Conservation (phyloP, 208 protist species). For the Endotrypanum monterogeii region DNA sequence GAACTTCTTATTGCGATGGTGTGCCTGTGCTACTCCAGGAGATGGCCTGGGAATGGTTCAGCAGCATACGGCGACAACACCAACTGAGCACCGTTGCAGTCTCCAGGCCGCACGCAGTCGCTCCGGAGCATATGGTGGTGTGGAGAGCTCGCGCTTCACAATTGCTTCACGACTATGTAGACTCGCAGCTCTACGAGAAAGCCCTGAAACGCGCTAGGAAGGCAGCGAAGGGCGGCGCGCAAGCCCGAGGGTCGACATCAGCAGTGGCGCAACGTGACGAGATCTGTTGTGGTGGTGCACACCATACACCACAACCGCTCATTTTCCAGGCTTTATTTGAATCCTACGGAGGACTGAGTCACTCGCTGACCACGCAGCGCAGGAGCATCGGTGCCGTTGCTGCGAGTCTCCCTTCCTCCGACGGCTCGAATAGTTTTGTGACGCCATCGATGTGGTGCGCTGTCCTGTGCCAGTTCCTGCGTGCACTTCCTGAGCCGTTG, state of each 20-base stretch:
- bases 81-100: too few relatives aligned
- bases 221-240: not conserved
- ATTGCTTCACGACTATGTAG: conserved; percentile 14
- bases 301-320: not conserved
- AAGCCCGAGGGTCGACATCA: not conserved
- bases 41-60: conserved; percentile 36
- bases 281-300: not conserved
- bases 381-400: not conserved
- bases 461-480: conserved; percentile 37
- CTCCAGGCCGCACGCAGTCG: not conserved
- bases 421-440: not conserved
- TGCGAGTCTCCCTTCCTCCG: not conserved
- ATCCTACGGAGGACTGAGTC: conserved; percentile 10
- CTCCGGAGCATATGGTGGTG: conserved; percentile 13
- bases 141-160: conserved; percentile 11
- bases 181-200: conserved; percentile 10
- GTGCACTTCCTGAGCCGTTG: conserved; percentile 46
- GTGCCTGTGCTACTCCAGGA: conserved; percentile 66
- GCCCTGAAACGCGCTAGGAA: conserved; percentile 14
- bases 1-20: conserved; percentile 25
- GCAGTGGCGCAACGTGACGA: not conserved
- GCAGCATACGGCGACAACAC: not conserved
- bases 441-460: conserved; percentile 30
- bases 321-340: conserved; percentile 16
- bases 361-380: not conserved